Base-by-base conservation (phyloP, 768 basidiomycete genomes). In the Pleurotus tuoliensis region DNA sequence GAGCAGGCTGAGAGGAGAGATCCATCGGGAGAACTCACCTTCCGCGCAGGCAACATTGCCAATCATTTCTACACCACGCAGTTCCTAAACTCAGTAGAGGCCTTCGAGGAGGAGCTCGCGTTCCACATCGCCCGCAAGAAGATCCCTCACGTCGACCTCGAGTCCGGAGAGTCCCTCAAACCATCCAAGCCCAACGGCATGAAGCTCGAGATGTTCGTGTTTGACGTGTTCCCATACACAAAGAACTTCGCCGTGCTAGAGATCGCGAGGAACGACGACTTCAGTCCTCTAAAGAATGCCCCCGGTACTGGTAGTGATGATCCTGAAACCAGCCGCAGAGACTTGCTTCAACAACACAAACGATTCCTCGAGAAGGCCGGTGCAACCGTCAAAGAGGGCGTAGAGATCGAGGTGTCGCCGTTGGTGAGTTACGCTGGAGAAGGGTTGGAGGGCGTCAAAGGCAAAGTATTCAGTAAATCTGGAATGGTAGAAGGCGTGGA, bases 71-170 rank as follows among this genome's bases (percentile, higher is more conserved):
- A 97, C 76, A 94, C 94, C 40, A 88, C 89, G 30, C 70, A 77
- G 22, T 98, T 90, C 76, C 82, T 99, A 56, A 82, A 87, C 58
- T 69, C 75, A 41, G 88, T 94, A 51, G 86, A 90, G 63, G 71
- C 79, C 2, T 94, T 96, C 69, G 96, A 98, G 70, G 77, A 84
- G 45, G 77, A 91, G 56, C 90, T 99, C 73, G 88, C 94, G 12
- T 98, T 91, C 84, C 97, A 99, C 76, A 94, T 99, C 64, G 97
- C 97, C 40, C 86, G 89, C 63, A 99, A 99, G 76, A 99, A 98
- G 81, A 98, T 99, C 62, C 79, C 94, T 5, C 82, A 88, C 63
- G 76, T 94, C 60, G 86, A 92, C 66, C 64, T 92, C 57, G 65
- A 79, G 55, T 80, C 81, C 12, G 94, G 92, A 16, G 76, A 84